A percentile compares a stretch with the other conserved stretches of the same genome.
Evolutionary conservation across 108 stramenopile genomes (phyloP).

Genomic region (Nitzschia sp.): DNA sequence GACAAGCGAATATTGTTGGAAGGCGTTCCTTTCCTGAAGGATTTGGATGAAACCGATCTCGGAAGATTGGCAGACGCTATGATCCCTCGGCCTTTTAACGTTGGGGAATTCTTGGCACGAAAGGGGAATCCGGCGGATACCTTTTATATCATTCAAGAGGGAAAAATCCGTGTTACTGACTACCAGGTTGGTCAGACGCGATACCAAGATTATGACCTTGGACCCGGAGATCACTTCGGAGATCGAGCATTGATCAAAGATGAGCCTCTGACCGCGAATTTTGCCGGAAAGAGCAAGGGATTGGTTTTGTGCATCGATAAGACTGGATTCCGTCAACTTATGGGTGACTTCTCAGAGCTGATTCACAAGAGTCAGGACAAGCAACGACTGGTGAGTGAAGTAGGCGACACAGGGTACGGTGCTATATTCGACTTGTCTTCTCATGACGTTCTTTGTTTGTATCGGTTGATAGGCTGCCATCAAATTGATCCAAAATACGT

Average conservation of each 20-base stretch:
- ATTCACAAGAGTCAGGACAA: conserved; percentile 41
- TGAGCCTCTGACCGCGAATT: conserved; percentile 48
- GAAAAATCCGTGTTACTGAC: conserved; percentile 48
- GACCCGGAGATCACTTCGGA: conserved; percentile 48
- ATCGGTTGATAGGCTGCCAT: neutral
- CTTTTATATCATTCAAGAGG: conserved; percentile 83
- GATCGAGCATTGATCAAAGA: conserved; percentile 32
- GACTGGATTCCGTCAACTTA: conserved; percentile 39
- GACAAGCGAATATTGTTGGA: conserved; percentile 38
- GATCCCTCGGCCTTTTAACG: conserved; percentile 36
- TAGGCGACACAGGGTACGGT: too few relatives aligned
- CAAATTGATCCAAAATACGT: conserved; percentile 38
- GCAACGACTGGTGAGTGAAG: conserved; percentile 42
- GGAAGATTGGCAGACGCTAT: conserved; percentile 49
- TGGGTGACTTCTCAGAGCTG: conserved; percentile 37
- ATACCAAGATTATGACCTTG: conserved; percentile 51
- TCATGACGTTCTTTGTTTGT: too few relatives aligned
- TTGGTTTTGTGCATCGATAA: conserved; percentile 40
- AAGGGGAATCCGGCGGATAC: conserved; percentile 59
- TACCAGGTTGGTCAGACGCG: conserved; percentile 41
- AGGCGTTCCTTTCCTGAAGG: conserved; percentile 45
- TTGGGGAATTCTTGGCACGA: conserved; percentile 54
- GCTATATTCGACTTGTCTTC: neutral
- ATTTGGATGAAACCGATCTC: conserved; percentile 48
- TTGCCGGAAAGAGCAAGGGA: conserved; percentile 36